phyloP scores from a whole-genome alignment of 768 basidiomycete species.

The Rhodotorula kratochvilovae region DNA sequence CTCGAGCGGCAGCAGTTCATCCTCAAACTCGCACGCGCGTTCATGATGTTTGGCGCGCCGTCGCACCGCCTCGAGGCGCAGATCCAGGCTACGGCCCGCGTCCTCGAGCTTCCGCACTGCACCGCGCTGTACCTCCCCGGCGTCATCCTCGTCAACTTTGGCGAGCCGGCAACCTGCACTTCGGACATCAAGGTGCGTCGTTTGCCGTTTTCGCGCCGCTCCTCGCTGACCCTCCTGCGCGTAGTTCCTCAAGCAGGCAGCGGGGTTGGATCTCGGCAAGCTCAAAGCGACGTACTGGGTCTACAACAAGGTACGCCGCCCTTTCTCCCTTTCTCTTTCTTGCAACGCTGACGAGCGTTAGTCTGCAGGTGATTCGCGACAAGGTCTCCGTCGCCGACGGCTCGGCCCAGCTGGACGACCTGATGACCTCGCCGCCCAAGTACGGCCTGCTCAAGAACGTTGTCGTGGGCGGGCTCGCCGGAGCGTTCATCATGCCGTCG shows the following conservation, averaged over 20 bases:
- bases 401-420: slow-evolving; percentile 59
- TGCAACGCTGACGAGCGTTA: not conserved
- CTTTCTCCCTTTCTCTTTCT: slow-evolving; percentile 42
- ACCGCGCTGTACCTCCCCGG: slow-evolving; percentile 50
- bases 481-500: not conserved
- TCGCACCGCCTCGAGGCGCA: slow-evolving; percentile 54
- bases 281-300: slow-evolving; percentile 49
- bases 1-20: slow-evolving; percentile 53
- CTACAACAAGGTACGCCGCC: slow-evolving; percentile 34
- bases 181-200: slow-evolving; percentile 59
- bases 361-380: slow-evolving; percentile 58
- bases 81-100: slow-evolving; percentile 52
- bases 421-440: slow-evolving; percentile 61
- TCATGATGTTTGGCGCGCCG: slow-evolving; percentile 53
- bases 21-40: slow-evolving; percentile 52
- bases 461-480: slow-evolving; percentile 64
- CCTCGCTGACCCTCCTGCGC: not conserved
- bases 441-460: slow-evolving; percentile 55
- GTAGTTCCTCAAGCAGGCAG: slow-evolving; percentile 42
- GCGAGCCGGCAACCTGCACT: slow-evolving; percentile 72
- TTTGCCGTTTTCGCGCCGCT: not conserved
- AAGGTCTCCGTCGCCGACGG: slow-evolving; percentile 68
- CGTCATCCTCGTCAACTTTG: slow-evolving; percentile 72
- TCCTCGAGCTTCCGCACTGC: slow-evolving; percentile 50
- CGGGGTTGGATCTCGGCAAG: slow-evolving; percentile 67